A percentile compares a stretch with the other conserved stretches of the same genome.
Conservation (phyloP, 257 asterid species). For the Dorcoceras hygrometricum region DNA sequence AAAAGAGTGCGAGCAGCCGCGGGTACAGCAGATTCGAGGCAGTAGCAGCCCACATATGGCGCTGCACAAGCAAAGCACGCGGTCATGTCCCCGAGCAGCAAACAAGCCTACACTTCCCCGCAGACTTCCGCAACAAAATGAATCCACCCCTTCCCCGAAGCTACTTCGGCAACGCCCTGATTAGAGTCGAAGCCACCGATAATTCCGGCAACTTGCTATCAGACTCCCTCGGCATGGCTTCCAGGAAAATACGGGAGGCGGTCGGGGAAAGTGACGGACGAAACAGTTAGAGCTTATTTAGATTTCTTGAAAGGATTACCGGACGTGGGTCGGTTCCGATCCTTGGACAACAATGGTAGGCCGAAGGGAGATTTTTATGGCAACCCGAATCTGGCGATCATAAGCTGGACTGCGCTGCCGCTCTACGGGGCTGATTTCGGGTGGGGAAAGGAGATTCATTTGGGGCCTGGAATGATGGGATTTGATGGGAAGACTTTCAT, state of each 20-base stretch:
- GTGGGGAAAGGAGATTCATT: conserved; percentile 71
- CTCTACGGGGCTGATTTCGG: conserved; percentile 75
- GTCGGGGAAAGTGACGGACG: conserved; percentile 51
- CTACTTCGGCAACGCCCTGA: conserved; percentile 72
- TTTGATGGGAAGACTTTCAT: conserved; percentile 67
- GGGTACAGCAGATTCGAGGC: conserved; percentile 39
- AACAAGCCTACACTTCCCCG: conserved; percentile 40
- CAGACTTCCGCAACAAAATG: conserved; percentile 63
- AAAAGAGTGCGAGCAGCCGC: conserved; percentile 1
- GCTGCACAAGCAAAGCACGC: conserved; percentile 44
- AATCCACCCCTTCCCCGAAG: conserved; percentile 56
- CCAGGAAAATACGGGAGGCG: conserved; percentile 45
- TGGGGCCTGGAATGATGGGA: conserved; percentile 66
- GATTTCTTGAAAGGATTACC: conserved; percentile 53
- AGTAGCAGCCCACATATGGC: conserved; percentile 54
- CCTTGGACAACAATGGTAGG: conserved; percentile 37
- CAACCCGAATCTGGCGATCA: conserved; percentile 66
- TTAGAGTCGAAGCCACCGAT: conserved; percentile 51
- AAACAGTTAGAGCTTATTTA: conserved; percentile 46
- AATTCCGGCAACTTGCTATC: conserved; percentile 39
- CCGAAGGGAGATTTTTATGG: conserved; percentile 49
- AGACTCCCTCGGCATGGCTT: conserved; percentile 36
- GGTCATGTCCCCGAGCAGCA: conserved; percentile 33
- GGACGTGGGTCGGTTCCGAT: conserved; percentile 53
- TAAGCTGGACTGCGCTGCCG: conserved; percentile 77